These are phyloP conservation scores for Roridomyces roridus DNA, from an alignment of 768 basidiomycete genomes.

Conservation along the genomic window DNA sequence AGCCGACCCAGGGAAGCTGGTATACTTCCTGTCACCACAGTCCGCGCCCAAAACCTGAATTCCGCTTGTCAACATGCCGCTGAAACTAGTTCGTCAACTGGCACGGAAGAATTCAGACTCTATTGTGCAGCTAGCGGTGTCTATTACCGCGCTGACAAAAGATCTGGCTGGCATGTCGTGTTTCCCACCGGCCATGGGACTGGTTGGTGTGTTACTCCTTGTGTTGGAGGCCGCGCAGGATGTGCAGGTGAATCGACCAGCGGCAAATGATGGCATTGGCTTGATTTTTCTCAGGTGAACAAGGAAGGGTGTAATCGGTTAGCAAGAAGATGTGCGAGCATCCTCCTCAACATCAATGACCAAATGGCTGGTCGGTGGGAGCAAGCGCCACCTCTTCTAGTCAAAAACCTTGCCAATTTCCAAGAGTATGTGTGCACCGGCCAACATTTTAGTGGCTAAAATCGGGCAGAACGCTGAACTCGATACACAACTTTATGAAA, in stretches of 20 bases:
- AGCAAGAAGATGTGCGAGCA: conserved; percentile 46
- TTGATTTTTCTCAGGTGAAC: conserved; percentile 38
- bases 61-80: conserved; percentile 9
- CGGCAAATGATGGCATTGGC: background rate
- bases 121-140: conserved; percentile 10
- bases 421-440: conserved; percentile 30
- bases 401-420: conserved; percentile 47
- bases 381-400: conserved; percentile 44
- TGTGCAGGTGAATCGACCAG: conserved; percentile 27
- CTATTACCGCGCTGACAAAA: conserved; percentile 9
- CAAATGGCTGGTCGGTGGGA: conserved; percentile 54
- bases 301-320: conserved; percentile 45
- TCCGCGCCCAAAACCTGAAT: background rate
- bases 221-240: conserved; percentile 49
- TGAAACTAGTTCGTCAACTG: conserved; percentile 2
- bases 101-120: background rate
- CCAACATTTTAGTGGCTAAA: background rate
- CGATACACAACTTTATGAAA: conserved; percentile 47
- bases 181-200: conserved; percentile 51
- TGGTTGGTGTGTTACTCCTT: conserved; percentile 45
- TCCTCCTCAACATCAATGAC: conserved; percentile 48
- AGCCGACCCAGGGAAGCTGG: too few relatives aligned
- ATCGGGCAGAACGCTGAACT: conserved; percentile 40
- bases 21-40: background rate
- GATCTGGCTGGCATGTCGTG: conserved; percentile 31